Base-by-base conservation (phyloP, 148 eudicot genomes). In the Rhododendron kiyosumense region DNA sequence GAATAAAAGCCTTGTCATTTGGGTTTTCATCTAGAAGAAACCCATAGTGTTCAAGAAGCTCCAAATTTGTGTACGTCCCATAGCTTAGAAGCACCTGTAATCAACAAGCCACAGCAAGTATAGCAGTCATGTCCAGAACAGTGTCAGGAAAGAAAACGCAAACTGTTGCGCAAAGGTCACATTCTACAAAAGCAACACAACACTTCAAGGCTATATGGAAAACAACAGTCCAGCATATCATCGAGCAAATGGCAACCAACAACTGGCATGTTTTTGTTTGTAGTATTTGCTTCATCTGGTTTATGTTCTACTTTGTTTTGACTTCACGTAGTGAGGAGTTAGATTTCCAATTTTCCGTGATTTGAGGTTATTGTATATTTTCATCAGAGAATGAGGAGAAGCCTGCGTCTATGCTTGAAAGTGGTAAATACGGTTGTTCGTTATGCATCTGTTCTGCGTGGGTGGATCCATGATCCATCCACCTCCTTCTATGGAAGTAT, bases 11-110 rank as follows among this genome's bases (percentile, higher is more conserved):
- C 88, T 95, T 95, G 90, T 95, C 99, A 79, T 93, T 95, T 26
- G 95, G 96, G 84, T 97, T 97, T 36, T 86, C 86, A 28, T 89
- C 81, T 79, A 97, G 89, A 84, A 94, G 86, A 89, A 97, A 97
- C 38, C 99, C 99, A 54, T 97, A 97, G 87, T 97, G 99, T 88
- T 97, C 98, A 48, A 97, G 99, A 90, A 97, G 99, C 92, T 97
- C 99, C 91, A 97, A 87, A 90, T 95, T 97, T 86, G 98, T 94
- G 88, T 95, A 97, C 75, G 95, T 93, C 84, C 99, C 99, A 84
- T 97, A 97, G 94, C 98, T 93, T 85, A 97, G 86, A 83, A 97
- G 90, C 84, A 95, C 99, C 99, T 97, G 93, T 82, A 87, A 28
- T 85, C 65, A 57, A 82, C 34, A 69, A 11, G 32, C 38, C 36